These are phyloP conservation scores for Nasturtium officinale DNA, from an alignment of 345 rosid species.

Conservation along the genomic window DNA sequence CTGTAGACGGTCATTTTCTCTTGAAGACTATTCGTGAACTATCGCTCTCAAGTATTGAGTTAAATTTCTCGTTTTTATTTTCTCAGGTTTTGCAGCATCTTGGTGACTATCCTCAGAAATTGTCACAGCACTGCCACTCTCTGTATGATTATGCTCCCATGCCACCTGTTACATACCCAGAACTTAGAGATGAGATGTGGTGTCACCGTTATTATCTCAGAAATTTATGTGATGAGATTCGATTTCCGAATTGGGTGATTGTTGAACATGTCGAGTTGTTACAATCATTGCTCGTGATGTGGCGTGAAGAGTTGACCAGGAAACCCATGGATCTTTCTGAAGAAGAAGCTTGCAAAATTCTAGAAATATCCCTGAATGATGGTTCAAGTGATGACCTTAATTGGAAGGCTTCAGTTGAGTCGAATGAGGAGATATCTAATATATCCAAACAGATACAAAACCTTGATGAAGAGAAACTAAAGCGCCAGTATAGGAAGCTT, in stretches of 20 bases:
- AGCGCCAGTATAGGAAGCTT: slow-evolving; percentile 99
- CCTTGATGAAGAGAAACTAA: slow-evolving; percentile 97
- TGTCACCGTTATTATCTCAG: slow-evolving; percentile 97
- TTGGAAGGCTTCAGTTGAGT: slow-evolving; percentile 47
- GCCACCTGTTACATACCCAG: slow-evolving; percentile 99
- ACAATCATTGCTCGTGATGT: slow-evolving; percentile 94
- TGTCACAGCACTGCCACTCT: slow-evolving; percentile 96
- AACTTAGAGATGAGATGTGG: slow-evolving; percentile 99
- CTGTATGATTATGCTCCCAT: slow-evolving; percentile 97
- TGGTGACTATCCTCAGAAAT: slow-evolving; percentile 96
- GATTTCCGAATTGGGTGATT: slow-evolving; percentile 94
- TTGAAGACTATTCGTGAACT: slow-evolving; percentile 14
- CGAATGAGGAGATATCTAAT: slow-evolving; percentile 57
- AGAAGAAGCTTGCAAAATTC: slow-evolving; percentile 94
- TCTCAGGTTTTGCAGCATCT: slow-evolving; percentile 98
- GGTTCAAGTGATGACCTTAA: slow-evolving; percentile 56
- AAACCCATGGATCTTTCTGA: slow-evolving; percentile 99
- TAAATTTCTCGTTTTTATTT: slow-evolving; percentile 14
- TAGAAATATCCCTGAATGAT: slow-evolving; percentile 88
- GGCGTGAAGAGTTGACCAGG: slow-evolving; percentile 99
- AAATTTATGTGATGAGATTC: slow-evolving; percentile 91
- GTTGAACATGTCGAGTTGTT: slow-evolving; percentile 98
- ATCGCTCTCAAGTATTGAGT: slow-evolving; percentile 14
- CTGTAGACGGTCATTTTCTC: slow-evolving; percentile 17
- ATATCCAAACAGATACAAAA: slow-evolving; percentile 90